A percentile compares a stretch with the other conserved stretches of the same genome.
phyloP scores from a whole-genome alignment of 768 basidiomycete species.

The Boletus reticulatus region DNA sequence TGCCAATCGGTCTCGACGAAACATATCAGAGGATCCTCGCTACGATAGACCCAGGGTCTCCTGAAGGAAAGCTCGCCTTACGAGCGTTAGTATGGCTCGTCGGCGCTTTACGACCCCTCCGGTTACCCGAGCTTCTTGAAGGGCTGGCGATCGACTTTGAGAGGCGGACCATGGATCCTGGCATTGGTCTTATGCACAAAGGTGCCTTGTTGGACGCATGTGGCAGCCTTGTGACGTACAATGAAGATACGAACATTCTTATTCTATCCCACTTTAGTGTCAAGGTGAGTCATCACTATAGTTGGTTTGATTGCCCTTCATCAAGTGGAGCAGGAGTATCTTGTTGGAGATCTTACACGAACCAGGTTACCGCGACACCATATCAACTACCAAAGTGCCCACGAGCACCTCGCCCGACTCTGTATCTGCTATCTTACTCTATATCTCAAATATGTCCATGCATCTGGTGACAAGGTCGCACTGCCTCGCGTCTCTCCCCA shows the following conservation, averaged over 20 bases:
- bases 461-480: background rate
- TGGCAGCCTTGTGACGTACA: slow-evolving; percentile 15
- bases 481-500: background rate
- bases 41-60: slow-evolving; percentile 2
- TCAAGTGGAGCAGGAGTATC: slow-evolving; percentile 10
- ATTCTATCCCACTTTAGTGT: slow-evolving; percentile 24
- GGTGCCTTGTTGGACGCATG: slow-evolving; percentile 11
- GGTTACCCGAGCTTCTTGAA: slow-evolving; percentile 9
- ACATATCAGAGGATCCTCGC: slow-evolving; percentile 22
- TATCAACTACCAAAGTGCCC: background rate
- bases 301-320: background rate
- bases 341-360: slow-evolving; percentile 2
- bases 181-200: slow-evolving; percentile 5
- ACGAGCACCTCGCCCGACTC: slow-evolving; percentile 2
- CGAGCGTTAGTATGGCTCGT: slow-evolving; percentile 19
- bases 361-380: slow-evolving; percentile 1
- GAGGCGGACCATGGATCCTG: slow-evolving; percentile 2
- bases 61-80: slow-evolving; percentile 1
- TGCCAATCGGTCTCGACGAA: slow-evolving; percentile 18
- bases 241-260: slow-evolving; percentile 9
- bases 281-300: slow-evolving; percentile 8
- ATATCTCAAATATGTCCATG: background rate
- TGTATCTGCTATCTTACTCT: slow-evolving; percentile 5
- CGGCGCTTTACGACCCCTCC: slow-evolving; percentile 13
- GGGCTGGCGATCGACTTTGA: slow-evolving; percentile 12